Base-by-base conservation (phyloP, 352 stramenopile species). In the Globisporangium canariense region DNA sequence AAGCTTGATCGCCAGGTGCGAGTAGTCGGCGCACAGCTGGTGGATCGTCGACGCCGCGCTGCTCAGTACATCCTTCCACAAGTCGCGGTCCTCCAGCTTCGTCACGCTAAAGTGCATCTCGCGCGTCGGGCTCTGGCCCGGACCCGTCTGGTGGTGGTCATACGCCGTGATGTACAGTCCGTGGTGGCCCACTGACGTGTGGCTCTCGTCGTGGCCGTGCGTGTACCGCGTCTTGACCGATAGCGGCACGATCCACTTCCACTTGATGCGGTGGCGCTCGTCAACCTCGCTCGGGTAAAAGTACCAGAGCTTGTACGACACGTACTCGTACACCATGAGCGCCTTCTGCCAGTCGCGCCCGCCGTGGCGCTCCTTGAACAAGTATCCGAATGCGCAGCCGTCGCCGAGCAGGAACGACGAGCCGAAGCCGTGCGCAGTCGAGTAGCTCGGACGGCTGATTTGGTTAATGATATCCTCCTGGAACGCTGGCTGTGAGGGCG, bases 381-480 rank as follows among this genome's bases (percentile, higher is more conserved):
- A 65, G 60, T 93, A 94, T 28, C 87, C 87, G 59, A 93, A 96
- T 18, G 84, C 79, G 62, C 87, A 96, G 40, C 87, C 87, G 18
- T 96, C 83, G 51, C 87, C 87, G 30, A 88, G 62, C 18, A 96
- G 69, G 62, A 94, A 96, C 18, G 87, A 93, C n/a, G 85, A 94
- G 11, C 87, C 87, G 68, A 93, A 93, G 13, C 86, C 87, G 41
- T 96, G 83, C 0, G 83, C 79, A 25, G 80, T 86, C 58, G 83
- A 92, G 68, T 93, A 96, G 25, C 79, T 91, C 41, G 87, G 87
- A n/a, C 83, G 82, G 52, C 81, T 91, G 47, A 96, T 91, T 56
- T 94, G 87, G 60, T 91, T 89, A 60, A 96, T 90, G 58, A 96
- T 96, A 55, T 91, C 79, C 58, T 94, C 86, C 53, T 96, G 87